Evolutionary conservation across 805 yeast species (phyloP).

Genomic region (Cyberlindnera mycetangii): DNA sequence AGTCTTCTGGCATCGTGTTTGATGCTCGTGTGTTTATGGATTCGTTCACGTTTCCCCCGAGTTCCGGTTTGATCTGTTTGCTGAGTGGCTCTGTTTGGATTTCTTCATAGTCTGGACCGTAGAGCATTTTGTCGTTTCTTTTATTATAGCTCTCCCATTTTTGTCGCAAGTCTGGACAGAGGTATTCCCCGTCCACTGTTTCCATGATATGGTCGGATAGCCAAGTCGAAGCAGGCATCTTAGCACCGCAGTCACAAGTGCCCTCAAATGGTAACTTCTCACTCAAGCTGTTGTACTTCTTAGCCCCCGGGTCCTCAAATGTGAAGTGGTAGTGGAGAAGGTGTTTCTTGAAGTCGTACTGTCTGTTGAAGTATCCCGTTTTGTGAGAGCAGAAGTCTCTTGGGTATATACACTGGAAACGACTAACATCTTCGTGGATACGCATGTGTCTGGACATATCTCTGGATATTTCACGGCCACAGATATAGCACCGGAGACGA

Average conservation of each 20-base stretch:
- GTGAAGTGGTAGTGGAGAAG: constrained; percentile 56
- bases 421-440: constrained; percentile 54
- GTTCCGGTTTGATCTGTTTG: no score
- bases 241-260: constrained; percentile 49
- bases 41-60: no score
- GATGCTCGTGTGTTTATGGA: no score
- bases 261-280: constrained; percentile 53
- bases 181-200: not conserved
- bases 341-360: constrained; percentile 67
- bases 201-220: constrained; percentile 49
- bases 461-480: constrained; percentile 52
- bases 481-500: constrained; percentile 39
- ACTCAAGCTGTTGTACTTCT: constrained; percentile 42
- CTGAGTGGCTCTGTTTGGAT: no score
- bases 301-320: constrained; percentile 42
- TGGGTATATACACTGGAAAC: constrained; percentile 60
- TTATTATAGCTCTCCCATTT: constrained; percentile 8
- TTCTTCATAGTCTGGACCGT: no score
- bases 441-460: constrained; percentile 63
- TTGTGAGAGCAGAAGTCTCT: constrained; percentile 52
- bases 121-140: not conserved
- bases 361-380: constrained; percentile 61
- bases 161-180: constrained; percentile 10
- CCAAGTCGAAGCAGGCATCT: constrained; percentile 53
- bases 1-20: no score